A percentile compares a stretch with the other conserved stretches of the same genome.
phyloP scores from a whole-genome alignment of 495 filamentous ascomycete genomes.

The Aspergillus asperescens region DNA sequence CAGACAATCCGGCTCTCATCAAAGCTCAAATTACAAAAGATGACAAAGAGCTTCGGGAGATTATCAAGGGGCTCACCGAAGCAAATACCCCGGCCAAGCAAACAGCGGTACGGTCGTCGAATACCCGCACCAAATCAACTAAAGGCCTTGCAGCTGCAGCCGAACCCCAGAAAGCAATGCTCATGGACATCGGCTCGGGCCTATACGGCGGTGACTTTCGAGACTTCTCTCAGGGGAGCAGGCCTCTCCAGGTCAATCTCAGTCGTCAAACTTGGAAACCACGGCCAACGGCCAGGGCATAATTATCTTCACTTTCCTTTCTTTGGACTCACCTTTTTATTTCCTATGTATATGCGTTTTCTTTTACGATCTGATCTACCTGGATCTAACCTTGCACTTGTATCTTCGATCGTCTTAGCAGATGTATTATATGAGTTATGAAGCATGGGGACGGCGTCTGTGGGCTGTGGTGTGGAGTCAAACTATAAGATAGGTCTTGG shows the following conservation, averaged over 20 bases:
- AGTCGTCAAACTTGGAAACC: conserved; percentile 35
- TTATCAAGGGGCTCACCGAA: conserved; percentile 54
- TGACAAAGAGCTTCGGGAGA: conserved; percentile 66
- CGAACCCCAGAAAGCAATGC: conserved; percentile 42
- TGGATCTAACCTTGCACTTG: not conserved
- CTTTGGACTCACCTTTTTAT: not conserved
- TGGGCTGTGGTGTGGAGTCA: not conserved
- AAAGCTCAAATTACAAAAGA: conserved; percentile 77
- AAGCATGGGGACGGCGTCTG: conserved; percentile 22
- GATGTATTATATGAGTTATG: conserved; percentile 18
- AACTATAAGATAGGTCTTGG: not conserved
- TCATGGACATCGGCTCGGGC: conserved; percentile 42
- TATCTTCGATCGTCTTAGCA: conserved; percentile 2
- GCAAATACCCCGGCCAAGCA: conserved; percentile 15
- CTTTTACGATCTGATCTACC: not conserved
- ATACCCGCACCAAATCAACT: conserved; percentile 21
- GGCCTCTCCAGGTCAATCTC: conserved; percentile 26
- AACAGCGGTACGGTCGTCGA: conserved; percentile 10
- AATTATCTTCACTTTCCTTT: not conserved
- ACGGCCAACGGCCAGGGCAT: conserved; percentile 33
- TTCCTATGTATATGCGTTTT: conserved; percentile 13
- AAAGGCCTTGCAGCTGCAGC: conserved; percentile 25
- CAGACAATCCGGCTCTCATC: conserved; percentile 59
- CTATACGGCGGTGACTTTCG: conserved; percentile 34
- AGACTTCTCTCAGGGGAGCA: conserved; percentile 23